Percentiles rank a stretch among this genome's conserved stretches.
Evolutionary conservation across 257 asterid species (phyloP).

Genomic region (Datura wrightii): DNA sequence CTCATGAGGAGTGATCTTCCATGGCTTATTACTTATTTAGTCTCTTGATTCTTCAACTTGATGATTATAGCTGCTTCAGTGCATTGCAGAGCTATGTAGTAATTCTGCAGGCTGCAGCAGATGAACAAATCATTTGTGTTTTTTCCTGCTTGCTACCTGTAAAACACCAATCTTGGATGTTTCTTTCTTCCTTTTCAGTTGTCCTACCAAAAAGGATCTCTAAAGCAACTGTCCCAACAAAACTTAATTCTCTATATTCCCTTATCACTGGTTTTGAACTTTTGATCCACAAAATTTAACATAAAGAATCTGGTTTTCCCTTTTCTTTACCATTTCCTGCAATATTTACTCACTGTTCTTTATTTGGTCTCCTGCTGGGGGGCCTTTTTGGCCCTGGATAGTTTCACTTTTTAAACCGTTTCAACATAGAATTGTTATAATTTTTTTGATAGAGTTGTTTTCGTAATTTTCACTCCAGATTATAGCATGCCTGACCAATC

Average conservation of each 20-base stretch:
- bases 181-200: constrained; percentile 16
- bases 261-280: too few relatives aligned
- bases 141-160: neutral
- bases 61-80: neutral
- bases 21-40: neutral
- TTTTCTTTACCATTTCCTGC: neutral
- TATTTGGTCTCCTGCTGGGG: neutral
- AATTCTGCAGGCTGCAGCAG: neutral
- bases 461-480: too few relatives aligned
- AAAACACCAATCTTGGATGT: neutral
- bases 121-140: neutral
- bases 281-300: neutral
- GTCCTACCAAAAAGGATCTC: neutral
- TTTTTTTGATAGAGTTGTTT: too few relatives aligned
- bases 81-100: neutral
- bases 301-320: neutral
- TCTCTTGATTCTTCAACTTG: neutral
- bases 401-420: too few relatives aligned
- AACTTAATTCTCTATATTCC: neutral
- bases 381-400: too few relatives aligned
- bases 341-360: neutral
- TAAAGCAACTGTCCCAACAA: neutral
- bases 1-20: neutral
- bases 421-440: too few relatives aligned
- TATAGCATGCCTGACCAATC: too few relatives aligned